Conservation (phyloP, 805 yeast species). For the Pichia kluyveri region DNA sequence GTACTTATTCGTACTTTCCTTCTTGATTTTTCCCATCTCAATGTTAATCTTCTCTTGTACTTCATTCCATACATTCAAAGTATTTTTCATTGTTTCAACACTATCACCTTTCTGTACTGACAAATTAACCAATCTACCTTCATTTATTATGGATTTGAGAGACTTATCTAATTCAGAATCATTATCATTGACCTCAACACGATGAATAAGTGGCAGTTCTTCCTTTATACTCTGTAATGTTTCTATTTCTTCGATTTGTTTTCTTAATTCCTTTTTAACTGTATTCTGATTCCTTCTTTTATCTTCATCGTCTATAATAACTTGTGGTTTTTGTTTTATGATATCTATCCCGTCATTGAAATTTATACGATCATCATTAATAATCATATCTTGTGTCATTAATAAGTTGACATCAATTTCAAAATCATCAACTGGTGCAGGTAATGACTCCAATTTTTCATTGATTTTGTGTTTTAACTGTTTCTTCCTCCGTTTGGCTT, state of each 20-base stretch:
- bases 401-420: conserved; percentile 6
- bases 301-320: conserved; percentile 6
- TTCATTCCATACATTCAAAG: neutral
- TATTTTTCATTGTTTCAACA: neutral
- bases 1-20: neutral
- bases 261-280: neutral
- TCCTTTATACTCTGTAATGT: conserved; percentile 1
- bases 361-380: neutral
- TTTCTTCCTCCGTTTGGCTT: conserved; percentile 1
- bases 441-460: conserved; percentile 4
- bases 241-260: neutral
- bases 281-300: neutral
- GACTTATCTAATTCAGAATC: neutral
- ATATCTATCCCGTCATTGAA: neutral
- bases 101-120: neutral
- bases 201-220: conserved; percentile 1
- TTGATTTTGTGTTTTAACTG: neutral
- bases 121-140: neutral
- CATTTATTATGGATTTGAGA: neutral
- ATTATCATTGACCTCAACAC: neutral
- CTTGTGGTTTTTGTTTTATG: neutral
- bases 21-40: neutral
- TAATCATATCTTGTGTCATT: neutral
- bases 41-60: neutral
- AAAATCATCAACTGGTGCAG: conserved; percentile 12